Evolutionary conservation across 345 rosid genomes (phyloP), one percentile per base, ranked within the genome.

Genomic region (Aquilaria malaccensis): DNA sequence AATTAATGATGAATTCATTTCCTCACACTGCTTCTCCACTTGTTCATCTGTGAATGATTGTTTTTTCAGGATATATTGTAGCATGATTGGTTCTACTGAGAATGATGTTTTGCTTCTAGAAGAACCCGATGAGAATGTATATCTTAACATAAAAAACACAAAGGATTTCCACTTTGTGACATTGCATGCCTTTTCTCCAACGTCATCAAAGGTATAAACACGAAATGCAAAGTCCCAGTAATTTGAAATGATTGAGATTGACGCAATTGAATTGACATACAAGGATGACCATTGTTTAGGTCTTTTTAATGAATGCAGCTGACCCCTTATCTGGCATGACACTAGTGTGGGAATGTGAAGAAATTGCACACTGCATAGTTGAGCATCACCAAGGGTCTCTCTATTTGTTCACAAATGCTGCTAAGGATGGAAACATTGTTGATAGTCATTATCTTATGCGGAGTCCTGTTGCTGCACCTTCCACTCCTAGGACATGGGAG

Each of bases 341-440:
- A 59, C 81, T 82, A 74, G 77, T 79, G 61, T 94, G 96, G 96
- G 93, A 94, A 74, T 81, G 89, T 79, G 80, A 88, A 74, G 85
- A 80, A 71, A 88, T 74, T 65, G 82, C 80, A 15, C 99, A 88
- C 69, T 90, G 97, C 72, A 72, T 88, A 60, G 76, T 90, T 55
- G 97, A 90, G 85, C 99, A 94, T 81, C 99, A 88, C 75, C 87
- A 78, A 31, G 93, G 89, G 13, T 78, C 65, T 72, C 88, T 94
- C 63, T 94, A 88, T 76, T 61, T 90, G 58, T 90, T 94, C 62
- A 88, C 99, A 29, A 83, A 94, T 78, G 96, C 96, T 56, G 64
- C 91, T 50, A 81, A 65, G 67, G 81, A 78, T 33, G 82, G 95
- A 55, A 82, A 71, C 54, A 51, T 65, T 31, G 83, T 73, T 51